Conservation (phyloP, 2,329 filamentous ascomycete genomes). For the Cyclaneusma minus region DNA sequence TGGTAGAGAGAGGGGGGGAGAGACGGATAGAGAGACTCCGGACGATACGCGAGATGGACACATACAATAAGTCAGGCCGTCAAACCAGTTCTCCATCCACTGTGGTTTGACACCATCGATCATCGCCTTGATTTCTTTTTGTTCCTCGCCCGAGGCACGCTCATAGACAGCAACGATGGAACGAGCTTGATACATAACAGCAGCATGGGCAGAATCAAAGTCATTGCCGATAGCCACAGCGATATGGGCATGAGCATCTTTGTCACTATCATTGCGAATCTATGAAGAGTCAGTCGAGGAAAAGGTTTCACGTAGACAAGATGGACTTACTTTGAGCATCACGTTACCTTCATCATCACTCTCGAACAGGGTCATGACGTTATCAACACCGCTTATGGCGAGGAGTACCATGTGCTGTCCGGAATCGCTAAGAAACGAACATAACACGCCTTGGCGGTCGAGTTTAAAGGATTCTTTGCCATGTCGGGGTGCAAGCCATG, state of each 20-base stretch:
- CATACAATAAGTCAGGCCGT: constrained; percentile 75
- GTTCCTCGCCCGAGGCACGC: constrained; percentile 24
- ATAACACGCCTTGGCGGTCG: constrained; percentile 64
- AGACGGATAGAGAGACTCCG: no score
- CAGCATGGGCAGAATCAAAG: constrained; percentile 63
- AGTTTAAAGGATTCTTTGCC: constrained; percentile 50
- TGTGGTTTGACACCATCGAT: constrained; percentile 34
- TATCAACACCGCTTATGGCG: constrained; percentile 57
- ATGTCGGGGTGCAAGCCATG: constrained; percentile 84
- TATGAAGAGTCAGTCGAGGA: constrained; percentile 15
- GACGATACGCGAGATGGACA: no score
- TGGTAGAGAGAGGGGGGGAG: neutral
- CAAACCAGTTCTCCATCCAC: constrained; percentile 83
- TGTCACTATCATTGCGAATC: constrained; percentile 50
- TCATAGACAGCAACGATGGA: constrained; percentile 37
- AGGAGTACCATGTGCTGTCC: constrained; percentile 67
- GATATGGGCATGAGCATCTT: constrained; percentile 39
- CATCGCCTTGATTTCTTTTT: constrained; percentile 29
- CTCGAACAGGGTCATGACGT: constrained; percentile 55
- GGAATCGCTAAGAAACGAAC: constrained; percentile 57
- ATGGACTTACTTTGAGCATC: constrained; percentile 41
- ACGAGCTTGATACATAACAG: constrained; percentile 79
- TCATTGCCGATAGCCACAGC: constrained; percentile 56
- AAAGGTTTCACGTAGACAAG: constrained; percentile 2
- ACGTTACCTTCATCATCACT: constrained; percentile 51